A percentile compares a stretch with the other conserved stretches of the same genome.
Conservation (phyloP, 306 rosid species). For the Vigna trinervia region DNA sequence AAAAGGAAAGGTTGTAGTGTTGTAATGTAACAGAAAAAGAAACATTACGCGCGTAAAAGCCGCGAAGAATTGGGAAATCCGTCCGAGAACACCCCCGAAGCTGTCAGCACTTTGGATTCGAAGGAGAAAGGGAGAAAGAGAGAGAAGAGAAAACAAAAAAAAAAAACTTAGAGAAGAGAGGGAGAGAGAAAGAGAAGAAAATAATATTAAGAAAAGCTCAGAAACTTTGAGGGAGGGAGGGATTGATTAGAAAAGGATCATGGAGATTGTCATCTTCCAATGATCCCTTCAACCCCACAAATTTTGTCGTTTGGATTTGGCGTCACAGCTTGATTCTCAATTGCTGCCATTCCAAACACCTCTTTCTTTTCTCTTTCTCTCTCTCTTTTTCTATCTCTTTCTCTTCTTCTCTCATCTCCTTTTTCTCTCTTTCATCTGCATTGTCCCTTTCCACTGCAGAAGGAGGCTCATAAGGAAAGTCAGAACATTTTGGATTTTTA, state of each 20-base stretch:
- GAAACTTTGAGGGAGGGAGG: conserved; percentile 36
- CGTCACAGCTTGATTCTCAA: conserved; percentile 51
- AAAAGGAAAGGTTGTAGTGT: neutral
- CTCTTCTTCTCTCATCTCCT: conserved; percentile 17
- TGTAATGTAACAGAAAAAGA: conserved; percentile 30
- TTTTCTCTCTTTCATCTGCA: conserved; percentile 29
- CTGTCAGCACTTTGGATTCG: conserved; percentile 59
- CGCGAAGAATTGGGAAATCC: conserved; percentile 67
- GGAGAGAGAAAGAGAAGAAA: conserved; percentile 20
- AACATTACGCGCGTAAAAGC: conserved; percentile 56
- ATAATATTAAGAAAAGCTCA: neutral
- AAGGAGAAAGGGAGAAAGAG: conserved; percentile 11
- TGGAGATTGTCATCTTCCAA: conserved; percentile 58
- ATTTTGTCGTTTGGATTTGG: conserved; percentile 50
- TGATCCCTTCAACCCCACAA: conserved; percentile 49
- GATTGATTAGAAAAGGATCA: conserved; percentile 36
- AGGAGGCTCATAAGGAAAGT: conserved; percentile 40
- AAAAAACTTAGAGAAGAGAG: neutral
- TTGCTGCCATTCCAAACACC: conserved; percentile 47
- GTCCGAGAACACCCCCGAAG: conserved; percentile 49
- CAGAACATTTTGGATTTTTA: conserved; percentile 38
- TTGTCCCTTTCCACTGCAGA: conserved; percentile 34
- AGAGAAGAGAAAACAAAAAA: neutral
- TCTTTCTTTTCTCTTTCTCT: conserved; percentile 22
- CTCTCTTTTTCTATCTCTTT: neutral